Evolutionary conservation across 1,284 basidiomycete genomes (phyloP), one percentile per base, ranked within the genome.

Genomic region (Blastosporella zonata): DNA sequence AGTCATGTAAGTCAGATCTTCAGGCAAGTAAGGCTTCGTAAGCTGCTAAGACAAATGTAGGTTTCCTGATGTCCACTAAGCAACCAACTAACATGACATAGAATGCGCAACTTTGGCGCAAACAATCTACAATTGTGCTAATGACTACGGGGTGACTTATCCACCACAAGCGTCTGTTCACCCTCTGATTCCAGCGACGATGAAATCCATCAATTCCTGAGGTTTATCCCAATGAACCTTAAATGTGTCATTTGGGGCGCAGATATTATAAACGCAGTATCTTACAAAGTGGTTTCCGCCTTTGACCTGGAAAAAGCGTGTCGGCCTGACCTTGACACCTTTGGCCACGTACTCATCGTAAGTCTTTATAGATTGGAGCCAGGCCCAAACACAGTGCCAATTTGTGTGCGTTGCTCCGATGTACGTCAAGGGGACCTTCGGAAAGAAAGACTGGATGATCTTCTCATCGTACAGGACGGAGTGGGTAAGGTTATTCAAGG

Each of bases 211-310:
- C 10, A 54, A 37, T 6, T 45, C 47, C 18, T 53, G 17, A 4
- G 55, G 53, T 15, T 43, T 38, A 20, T 57, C 55, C 45, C 46
- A 54, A 22, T 57, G 55, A 15, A 45, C 41, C 55, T 57, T 31
- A 9, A 28, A 8, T 9, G 9, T 18, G 36, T 39, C 18, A 40
- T 21, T 22, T 13, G 31, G 6, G 5, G 39, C 15, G 15, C 22
- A 18, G 15, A 39, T 8, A 17, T 18, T 3, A n/a, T 8, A 2
- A 23, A 17, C 3, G 35, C 17, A 39, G 28, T 15, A 6, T 40
- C 63, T 55, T 43, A 67, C 66, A 43, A 65, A 62, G 37, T 67
- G 65, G 49, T 67, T 67, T 1, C 50, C 60, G 22, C 50, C 60
- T 25, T 56, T 44, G 12, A 63, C 49, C 2, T 55, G 45, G 13